Base-by-base conservation (phyloP, 306 rosid species). In the Hippophae tibetana region DNA sequence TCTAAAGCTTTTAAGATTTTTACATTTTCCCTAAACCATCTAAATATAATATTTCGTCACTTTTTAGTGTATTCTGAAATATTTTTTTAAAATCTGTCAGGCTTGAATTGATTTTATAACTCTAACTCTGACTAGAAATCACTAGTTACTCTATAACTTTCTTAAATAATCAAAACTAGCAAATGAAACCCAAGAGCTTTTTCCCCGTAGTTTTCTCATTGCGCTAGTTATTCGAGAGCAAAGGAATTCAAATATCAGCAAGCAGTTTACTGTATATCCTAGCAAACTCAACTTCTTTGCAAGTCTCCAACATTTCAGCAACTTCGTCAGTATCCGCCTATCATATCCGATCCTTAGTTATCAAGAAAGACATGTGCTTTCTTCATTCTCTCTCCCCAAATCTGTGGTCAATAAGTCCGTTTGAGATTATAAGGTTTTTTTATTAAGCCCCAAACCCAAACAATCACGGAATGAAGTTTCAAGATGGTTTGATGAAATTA, bases 381-480 rank as follows among this genome's bases (percentile, higher is more conserved):
- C 50, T 5, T 13, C 54, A 14, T 31, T 41, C 72, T 11, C 50
- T 68, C 45, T n/a, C 44, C 49, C 44, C 49, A 18, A 73, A 31
- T 68, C 11, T 47, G 52, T 66, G 52, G 40, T 49, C 51, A 54
- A 56, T 49, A 44, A 41, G 44, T 11, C 3, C 13, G 38, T 55
- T 14, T 44, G 12, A 54, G 13, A 14, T 18, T 18, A 18, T 47
- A 23, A 64, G 47, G 38, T 52, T 57, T 18, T 31, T 26, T 58
- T 5, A 11, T 56, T 31, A 1, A 9, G 0, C 18, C 12, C 9
- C n/a, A 12, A 49, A 18, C 14, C 9, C n/a, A 31, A 14, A 12
- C 25, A 8, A n/a, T 26, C 5, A 27, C 10, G 7, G 53, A 23
- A 85, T 81, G 96, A 94, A 90, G 83, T 78, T 81, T 64, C 90